Base-by-base conservation (phyloP, 768 basidiomycete genomes). In the Tulasnella sp. region DNA sequence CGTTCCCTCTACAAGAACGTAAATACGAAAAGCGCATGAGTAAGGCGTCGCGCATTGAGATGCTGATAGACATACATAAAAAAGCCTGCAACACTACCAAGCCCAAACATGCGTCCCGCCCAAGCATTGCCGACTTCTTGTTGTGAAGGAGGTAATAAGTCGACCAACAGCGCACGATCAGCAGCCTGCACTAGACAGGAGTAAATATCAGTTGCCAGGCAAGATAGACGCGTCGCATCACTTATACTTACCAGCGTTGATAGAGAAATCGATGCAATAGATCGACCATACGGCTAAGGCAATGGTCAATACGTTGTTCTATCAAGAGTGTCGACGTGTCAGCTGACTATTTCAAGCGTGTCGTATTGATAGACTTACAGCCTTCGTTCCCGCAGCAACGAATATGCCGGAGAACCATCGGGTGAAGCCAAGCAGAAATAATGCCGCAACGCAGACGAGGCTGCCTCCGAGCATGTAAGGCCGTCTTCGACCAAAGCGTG, bases 101-200 rank as follows among this genome's bases (percentile, higher is more conserved):
- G 67, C 1, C 88, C 89, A 47, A 87, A 73, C 90, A 96, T 94
- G n/a, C 86, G 75, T 0, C 88, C 90, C 0, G 91, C 94, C 94
- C 94, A 98, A 0, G 94, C 94, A 68, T 94, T 96, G 0, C 88
- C 93, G 8, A 79, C 74, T 4, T 92, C 82, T 69, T 98, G 94
- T 24, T 81, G 75, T 1, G 78, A 68, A 0, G 86, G 73, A 0
- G 91, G 85, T 3, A 95, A 70, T 0, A 80, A 86, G 68, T 98
- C 94, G 0, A 98, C 89, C 7, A 97, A 75, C 9, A 96, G 78
- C 0, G 93, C 89, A 50, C 94, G 86, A 69, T 96, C 91, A 19
- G 91, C 81, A 0, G 92, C 89, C 75, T 87, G 86, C 2, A 94
- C 91, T 85, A 65, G 56, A 41, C 58, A 61, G 34, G n/a, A n/a